Evolutionary conservation across 805 yeast species (phyloP), one percentile per base, ranked within the genome.

Genomic region (Zygosaccharomyces bisporus): DNA sequence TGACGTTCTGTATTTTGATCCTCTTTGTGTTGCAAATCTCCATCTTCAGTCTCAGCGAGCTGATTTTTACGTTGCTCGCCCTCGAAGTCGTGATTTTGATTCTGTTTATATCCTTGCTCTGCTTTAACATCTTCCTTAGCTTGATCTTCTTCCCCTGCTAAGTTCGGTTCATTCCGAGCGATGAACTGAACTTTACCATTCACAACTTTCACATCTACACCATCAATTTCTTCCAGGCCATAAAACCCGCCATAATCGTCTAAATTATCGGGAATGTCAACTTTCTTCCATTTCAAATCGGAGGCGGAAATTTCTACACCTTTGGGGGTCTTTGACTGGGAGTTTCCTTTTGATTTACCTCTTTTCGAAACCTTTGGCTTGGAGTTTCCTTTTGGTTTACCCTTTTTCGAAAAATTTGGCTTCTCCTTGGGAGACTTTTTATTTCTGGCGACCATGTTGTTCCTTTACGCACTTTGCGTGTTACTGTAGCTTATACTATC

Each of bases 151-250:
- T 43, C 39, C 8, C 34, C 44, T n/a, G 39, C 41, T n/a, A 56
- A 46, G 10, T 51, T 52, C 16, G 57, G 50, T 13, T 64, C 56
- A 31, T 70, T 73, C 25, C 60, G 70, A 7, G 72, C 73, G n/a
- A 73, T 58, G 56, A 83, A 84, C 43, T 76, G 76, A 0, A 83
- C 80, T 40, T 71, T 68, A 10, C 95, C 96, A 49, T 86, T 71
- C 2, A 79, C 77, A 43, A 81, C 73, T 47, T 85, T 79, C 5
- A 91, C 90, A 56, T 76, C 90, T 25, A 91, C 97, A 34, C 96
- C 97, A 45, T 88, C 96, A 40, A 93, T 74, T 61, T 91, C 98
- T 63, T 91, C 99, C 27, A 93, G 69, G 0, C 97, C 99, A 61
- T 81, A 88, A 56, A 90, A 83, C 0, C 96, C 96, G 52, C 86